Conservation (phyloP, 2,329 filamentous ascomycete genomes). For the Lachnellula willkommii region DNA sequence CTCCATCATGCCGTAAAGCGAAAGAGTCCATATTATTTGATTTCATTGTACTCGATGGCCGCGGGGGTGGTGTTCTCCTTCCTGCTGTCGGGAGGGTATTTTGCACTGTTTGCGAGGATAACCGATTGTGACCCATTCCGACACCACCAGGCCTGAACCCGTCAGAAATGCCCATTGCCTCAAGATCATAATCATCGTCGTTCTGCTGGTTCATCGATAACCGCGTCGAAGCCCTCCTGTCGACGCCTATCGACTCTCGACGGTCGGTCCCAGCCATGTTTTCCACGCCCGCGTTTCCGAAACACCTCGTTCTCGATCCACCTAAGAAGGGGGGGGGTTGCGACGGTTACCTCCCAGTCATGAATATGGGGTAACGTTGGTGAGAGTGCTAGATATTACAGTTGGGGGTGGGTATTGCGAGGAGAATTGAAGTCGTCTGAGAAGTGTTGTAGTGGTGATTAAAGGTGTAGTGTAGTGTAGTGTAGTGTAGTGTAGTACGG, state of each 20-base stretch:
- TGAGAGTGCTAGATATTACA: neutral
- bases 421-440: neutral
- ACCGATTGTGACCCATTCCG: slow-evolving; percentile 15
- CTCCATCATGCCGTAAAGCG: slow-evolving; percentile 48
- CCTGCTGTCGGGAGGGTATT: slow-evolving; percentile 19
- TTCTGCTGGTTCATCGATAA: slow-evolving; percentile 39
- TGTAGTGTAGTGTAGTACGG: neutral
- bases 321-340: neutral
- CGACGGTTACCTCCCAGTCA: slow-evolving; percentile 11
- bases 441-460: neutral
- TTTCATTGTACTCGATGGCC: slow-evolving; percentile 54
- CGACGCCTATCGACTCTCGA: slow-evolving; percentile 35
- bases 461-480: neutral
- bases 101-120: slow-evolving; percentile 19
- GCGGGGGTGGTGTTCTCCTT: slow-evolving; percentile 30
- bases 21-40: slow-evolving; percentile 46
- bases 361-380: slow-evolving; percentile 9
- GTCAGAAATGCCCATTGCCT: slow-evolving; percentile 48
- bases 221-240: slow-evolving; percentile 41
- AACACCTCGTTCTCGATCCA: slow-evolving; percentile 14
- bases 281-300: slow-evolving; percentile 9
- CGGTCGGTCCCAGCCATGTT: slow-evolving; percentile 39
- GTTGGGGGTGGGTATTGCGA: neutral
- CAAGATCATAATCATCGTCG: slow-evolving; percentile 45
- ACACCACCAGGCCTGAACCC: slow-evolving; percentile 41